Base-by-base conservation (phyloP, 129 eudicot genomes). In the Escallonia herrerae region DNA sequence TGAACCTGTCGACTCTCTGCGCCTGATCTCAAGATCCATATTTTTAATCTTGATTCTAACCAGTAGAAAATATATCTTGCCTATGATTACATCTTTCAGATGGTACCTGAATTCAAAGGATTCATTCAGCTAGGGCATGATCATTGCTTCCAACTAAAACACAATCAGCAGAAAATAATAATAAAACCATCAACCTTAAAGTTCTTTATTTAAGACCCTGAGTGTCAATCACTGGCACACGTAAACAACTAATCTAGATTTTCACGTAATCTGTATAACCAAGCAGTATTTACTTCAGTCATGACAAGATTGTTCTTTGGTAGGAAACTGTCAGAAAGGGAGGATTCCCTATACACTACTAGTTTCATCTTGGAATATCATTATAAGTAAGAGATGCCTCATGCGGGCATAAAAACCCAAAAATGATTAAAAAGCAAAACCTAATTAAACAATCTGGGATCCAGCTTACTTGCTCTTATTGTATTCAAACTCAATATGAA, bases 1-100 rank as follows among this genome's bases (percentile, higher is more conserved):
- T 33, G 96, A 88, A 48, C 99, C 99, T 40, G 96, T 93, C 63
- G 98, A 93, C 71, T 93, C 98, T 67, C 98, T 77, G 46, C 99
- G 85, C 63, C 99, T 83, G 77, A 93, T 93, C 77, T 93, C 99
- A 48, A 93, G 96, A 74, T 93, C 99, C 99, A 93, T 93, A 70
- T 93, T 93, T 54, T 93, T 93, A 57, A 93, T 75, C 87, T 93
- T 93, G 79, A 93, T 89, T 81, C 96, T 83, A 45, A 93, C 99
- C 51, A 93, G 96, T 71, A 93, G 99, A 63, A 93, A 93, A 77
- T 93, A 93, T 77, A 93, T 93, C 80, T 93, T 93, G 57, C 98
- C 99, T 13, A 93, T 80, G 52, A 93, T 93, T 54, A 93, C 99
- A 62, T 93, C 99, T 81, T 93, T 93, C 73, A 89, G 81, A 82